Evolutionary conservation across 106 monocot species (phyloP), one percentile per base, ranked within the genome.

Genomic region (Alisma plantagoaquatica): DNA sequence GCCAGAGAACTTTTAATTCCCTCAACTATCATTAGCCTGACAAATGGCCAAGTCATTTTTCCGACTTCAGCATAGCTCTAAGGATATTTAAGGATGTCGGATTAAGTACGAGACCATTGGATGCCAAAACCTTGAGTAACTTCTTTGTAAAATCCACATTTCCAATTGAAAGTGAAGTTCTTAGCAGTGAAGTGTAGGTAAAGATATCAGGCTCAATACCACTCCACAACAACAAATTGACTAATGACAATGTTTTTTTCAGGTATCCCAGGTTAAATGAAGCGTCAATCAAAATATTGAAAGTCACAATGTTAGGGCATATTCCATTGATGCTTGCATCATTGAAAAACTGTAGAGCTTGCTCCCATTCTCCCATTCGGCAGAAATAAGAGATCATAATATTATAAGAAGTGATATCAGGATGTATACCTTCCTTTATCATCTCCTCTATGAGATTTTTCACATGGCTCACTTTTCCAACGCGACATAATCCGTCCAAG

Each of bases 251-350:
- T 1, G 44, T 45, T 10, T 59, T 45, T 6, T 44, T 29, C 59
- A 59, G 24, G 1, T 59, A 8, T 5, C 63, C 49, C 41, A 35
- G 22, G 0, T 51, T 72, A 31, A 63, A 72, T 12, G 58, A 64
- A 58, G 41, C 43, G 33, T 45, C 20, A 18, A 64, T 58, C 42
- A 64, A 31, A 2, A 30, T 32, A 22, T 43, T 53, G 29, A 57
- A 63, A 1, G 64, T 50, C 5, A 63, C 11, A 25, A 51, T 20
- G 45, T 51, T 31, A 11, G 64, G 71, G 1, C 26, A 17, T 41
- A 61, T 2, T 1, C 65, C 65, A 18, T 23, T 20, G 16, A 17
- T 50, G 0, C 42, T 12, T 65, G 70, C 70, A 27, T 75, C 52
- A 9, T 65, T 54, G 6, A 70, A 60, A 2, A 70, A 1, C 16